A percentile compares a stretch with the other conserved stretches of the same genome.
Conservation (phyloP, 2,329 filamentous ascomycete species). For the Hymenoscyphus linearis region DNA sequence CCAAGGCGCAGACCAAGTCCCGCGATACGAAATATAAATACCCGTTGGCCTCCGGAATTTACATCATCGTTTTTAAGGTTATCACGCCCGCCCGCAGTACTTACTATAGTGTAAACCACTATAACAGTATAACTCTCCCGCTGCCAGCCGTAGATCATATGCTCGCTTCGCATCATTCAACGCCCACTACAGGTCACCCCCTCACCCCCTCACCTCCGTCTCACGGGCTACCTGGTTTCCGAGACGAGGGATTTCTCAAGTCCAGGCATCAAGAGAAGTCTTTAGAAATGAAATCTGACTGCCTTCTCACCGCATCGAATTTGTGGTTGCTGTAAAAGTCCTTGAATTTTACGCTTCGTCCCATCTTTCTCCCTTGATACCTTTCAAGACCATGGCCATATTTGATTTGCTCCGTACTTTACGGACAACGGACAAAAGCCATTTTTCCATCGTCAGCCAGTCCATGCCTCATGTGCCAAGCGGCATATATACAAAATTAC, state of each 20-base stretch:
- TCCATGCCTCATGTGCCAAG: too few species aligned
- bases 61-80: background rate
- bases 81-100: background rate
- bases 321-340: background rate
- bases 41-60: background rate
- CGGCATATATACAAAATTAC: too few species aligned
- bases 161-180: background rate
- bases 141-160: background rate
- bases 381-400: background rate
- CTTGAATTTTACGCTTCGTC: background rate
- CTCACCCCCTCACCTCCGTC: background rate
- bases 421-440: too few species aligned
- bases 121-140: background rate
- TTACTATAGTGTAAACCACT: background rate
- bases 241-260: background rate
- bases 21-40: background rate
- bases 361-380: background rate
- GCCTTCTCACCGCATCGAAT: background rate
- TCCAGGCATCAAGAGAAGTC: background rate
- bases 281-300: background rate
- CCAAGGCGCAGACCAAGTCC: background rate
- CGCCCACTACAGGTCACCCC: background rate
- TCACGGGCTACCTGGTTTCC: constrained; percentile 3
- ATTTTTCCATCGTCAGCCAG: too few species aligned
- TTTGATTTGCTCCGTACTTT: background rate